Evolutionary conservation across 768 basidiomycete species (phyloP).

Genomic region (Solioccasus polychromus): DNA sequence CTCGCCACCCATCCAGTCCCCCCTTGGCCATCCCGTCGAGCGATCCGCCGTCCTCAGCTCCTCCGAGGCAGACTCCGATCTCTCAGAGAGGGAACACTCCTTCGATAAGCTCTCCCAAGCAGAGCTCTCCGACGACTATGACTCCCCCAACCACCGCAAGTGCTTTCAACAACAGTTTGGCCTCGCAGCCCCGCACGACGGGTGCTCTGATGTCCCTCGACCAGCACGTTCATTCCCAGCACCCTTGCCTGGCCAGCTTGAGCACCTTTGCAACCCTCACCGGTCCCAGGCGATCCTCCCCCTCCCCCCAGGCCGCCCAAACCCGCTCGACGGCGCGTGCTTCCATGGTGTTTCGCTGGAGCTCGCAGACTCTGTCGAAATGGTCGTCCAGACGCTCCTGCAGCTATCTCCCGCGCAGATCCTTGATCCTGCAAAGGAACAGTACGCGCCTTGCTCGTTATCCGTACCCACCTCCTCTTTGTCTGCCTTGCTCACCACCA

Average conservation of each 20-base stretch:
- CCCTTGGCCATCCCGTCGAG: constrained; percentile 30
- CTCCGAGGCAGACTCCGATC: constrained; percentile 50
- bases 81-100: constrained; percentile 44
- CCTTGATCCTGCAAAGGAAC: constrained; percentile 90
- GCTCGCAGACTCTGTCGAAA: constrained; percentile 87
- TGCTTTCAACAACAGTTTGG: constrained; percentile 26
- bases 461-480: constrained; percentile 86
- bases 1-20: constrained; percentile 37
- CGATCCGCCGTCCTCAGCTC: constrained; percentile 45
- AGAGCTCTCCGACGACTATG: constrained; percentile 33
- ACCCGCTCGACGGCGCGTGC: constrained; percentile 28
- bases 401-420: constrained; percentile 89
- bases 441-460: constrained; percentile 85
- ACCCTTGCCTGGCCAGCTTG: constrained; percentile 79
- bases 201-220: constrained; percentile 40
- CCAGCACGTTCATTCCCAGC: constrained; percentile 76
- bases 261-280: constrained; percentile 68
- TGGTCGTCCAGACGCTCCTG: constrained; percentile 86
- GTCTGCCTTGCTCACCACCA: constrained; percentile 83
- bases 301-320: constrained; percentile 17
- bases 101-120: constrained; percentile 31
- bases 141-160: constrained; percentile 25
- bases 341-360: constrained; percentile 78
- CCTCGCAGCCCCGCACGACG: constrained; percentile 17
- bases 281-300: constrained; percentile 25